phyloP scores from a whole-genome alignment of 2,329 filamentous ascomycete species.

The Pseudocercospora cruenta region DNA sequence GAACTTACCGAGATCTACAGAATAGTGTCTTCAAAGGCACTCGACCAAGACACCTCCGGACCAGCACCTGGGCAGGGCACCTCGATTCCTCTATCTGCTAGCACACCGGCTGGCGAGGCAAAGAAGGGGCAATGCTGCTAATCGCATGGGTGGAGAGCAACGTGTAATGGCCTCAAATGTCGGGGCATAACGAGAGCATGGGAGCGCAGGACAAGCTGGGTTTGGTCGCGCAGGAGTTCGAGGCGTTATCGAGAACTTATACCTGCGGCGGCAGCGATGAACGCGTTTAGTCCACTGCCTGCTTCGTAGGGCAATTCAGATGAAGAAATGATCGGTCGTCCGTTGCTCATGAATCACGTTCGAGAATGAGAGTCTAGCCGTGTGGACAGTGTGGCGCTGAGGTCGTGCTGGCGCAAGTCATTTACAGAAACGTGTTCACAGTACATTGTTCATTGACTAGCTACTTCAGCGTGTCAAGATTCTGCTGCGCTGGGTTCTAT shows the following conservation, averaged over 20 bases:
- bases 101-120: constrained; percentile 77
- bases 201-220: constrained; percentile 2
- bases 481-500: too few relatives aligned
- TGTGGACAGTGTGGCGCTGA: too few relatives aligned
- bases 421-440: too few relatives aligned
- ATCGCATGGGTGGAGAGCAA: neutral
- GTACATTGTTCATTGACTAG: too few relatives aligned
- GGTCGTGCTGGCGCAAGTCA: too few relatives aligned
- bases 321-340: neutral
- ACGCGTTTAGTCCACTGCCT: neutral
- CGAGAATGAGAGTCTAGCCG: too few relatives aligned
- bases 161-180: constrained; percentile 45
- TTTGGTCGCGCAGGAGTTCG: neutral
- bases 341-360: too few relatives aligned
- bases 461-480: too few relatives aligned
- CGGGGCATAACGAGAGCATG: neutral
- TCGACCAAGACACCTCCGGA: constrained; percentile 73
- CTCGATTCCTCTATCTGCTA: constrained; percentile 80
- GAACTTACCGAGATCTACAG: constrained; percentile 99
- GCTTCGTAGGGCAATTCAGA: neutral
- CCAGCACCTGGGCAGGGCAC: constrained; percentile 74
- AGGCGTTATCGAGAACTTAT: neutral
- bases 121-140: constrained; percentile 80
- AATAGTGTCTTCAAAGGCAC: constrained; percentile 96
- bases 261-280: neutral